These are phyloP conservation scores for Neurospora sp. DNA, from an alignment of 495 filamentous ascomycete species.

Conservation along the genomic window DNA sequence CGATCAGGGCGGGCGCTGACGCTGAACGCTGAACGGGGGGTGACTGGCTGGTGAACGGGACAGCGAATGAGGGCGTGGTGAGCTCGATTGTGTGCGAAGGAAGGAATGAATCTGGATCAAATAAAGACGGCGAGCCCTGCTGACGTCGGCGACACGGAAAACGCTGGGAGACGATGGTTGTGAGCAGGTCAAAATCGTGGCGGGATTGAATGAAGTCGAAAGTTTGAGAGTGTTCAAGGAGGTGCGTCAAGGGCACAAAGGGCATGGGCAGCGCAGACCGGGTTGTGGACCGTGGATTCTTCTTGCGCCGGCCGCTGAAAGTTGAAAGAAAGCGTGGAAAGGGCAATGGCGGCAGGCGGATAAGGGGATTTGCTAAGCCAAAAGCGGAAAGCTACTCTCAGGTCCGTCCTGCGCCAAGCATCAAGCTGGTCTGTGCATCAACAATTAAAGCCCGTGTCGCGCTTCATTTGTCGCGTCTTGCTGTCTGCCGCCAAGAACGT, in stretches of 20 bases:
- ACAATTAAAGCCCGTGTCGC: background rate
- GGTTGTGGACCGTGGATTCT: background rate
- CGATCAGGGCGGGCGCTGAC: conserved; percentile 8
- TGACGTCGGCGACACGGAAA: conserved; percentile 2
- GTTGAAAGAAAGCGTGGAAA: background rate
- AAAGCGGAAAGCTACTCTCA: conserved; percentile 11
- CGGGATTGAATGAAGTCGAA: conserved; percentile 15
- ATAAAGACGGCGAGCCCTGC: conserved; percentile 1
- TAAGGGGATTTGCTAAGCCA: conserved; percentile 15
- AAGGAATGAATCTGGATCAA: background rate
- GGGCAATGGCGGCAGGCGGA: background rate
- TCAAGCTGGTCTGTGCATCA: conserved; percentile 9
- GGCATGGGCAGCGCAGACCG: background rate
- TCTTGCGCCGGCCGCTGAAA: background rate
- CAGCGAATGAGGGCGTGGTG: background rate
- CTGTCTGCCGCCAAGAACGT: background rate
- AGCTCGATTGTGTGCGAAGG: background rate
- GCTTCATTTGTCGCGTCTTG: conserved; percentile 1
- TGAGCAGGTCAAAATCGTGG: conserved; percentile 5
- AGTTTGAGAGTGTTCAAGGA: conserved; percentile 15
- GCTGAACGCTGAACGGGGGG: conserved; percentile 4
- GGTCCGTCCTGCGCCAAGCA: conserved; percentile 8
- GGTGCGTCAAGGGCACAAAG: conserved; percentile 7
- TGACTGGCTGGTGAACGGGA: background rate
- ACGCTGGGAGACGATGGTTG: background rate